Evolutionary conservation across 192 early-diverging fungal genomes (phyloP).

Genomic region (Coemansia asiatica): DNA sequence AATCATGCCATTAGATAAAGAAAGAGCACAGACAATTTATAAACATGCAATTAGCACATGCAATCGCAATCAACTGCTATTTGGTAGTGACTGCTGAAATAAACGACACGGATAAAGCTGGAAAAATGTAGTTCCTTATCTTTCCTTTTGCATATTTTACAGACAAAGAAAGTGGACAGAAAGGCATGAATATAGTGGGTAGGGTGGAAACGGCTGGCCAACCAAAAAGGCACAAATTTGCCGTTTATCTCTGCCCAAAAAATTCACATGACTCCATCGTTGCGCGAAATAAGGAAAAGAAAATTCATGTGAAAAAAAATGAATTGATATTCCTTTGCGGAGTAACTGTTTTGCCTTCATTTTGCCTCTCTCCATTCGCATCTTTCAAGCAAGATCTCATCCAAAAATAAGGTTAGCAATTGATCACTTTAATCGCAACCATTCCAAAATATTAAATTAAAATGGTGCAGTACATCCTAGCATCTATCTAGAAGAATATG

Average conservation of each 20-base stretch:
- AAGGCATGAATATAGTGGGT: too few species aligned
- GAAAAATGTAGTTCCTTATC: background rate
- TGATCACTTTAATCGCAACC: too few species aligned
- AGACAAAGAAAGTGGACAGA: too few species aligned
- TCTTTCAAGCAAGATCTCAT: too few species aligned
- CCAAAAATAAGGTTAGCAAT: too few species aligned
- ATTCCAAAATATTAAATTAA: too few species aligned
- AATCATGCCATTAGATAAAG: background rate
- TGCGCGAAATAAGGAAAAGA: background rate
- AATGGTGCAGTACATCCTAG: too few species aligned
- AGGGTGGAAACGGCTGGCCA: background rate
- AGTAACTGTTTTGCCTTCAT: too few species aligned
- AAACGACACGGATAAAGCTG: background rate
- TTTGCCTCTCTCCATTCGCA: too few species aligned
- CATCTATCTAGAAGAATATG: too few species aligned
- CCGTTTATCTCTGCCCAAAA: background rate
- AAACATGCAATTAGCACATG: conserved; percentile 7
- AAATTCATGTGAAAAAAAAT: background rate
- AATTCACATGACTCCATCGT: background rate
- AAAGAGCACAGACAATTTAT: background rate
- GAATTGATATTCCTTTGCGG: too few species aligned
- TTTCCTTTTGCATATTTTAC: too few species aligned
- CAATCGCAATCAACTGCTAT: background rate
- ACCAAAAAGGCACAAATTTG: background rate
- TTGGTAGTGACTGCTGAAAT: background rate